These are phyloP conservation scores for Colletotrichum graminicola DNA, from an alignment of 2,329 filamentous ascomycete genomes.

Conservation along the genomic window DNA sequence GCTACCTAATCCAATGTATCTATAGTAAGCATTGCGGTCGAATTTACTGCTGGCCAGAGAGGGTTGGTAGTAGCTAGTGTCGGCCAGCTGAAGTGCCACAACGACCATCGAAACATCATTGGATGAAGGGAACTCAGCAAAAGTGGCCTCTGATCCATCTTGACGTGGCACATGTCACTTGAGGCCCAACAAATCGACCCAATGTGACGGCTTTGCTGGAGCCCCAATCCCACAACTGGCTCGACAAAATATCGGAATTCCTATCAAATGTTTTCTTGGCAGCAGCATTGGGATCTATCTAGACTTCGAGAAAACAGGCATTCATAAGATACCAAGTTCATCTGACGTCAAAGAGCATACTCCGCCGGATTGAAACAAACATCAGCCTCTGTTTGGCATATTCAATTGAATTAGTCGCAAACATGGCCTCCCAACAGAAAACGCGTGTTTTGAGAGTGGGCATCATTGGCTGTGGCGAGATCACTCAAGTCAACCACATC, in stretches of 20 bases:
- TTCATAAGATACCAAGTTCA: background rate
- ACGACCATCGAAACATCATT: conserved; percentile 20
- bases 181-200: conserved; percentile 14
- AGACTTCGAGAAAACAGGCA: background rate
- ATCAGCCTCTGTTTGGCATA: background rate
- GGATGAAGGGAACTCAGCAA: conserved; percentile 9
- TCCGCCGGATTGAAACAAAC: background rate
- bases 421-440: conserved; percentile 18
- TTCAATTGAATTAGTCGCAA: background rate
- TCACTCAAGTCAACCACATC: conserved; percentile 66
- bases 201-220: conserved; percentile 18
- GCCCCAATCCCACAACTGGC: background rate
- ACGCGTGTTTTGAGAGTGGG: conserved; percentile 50
- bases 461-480: conserved; percentile 62
- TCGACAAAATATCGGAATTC: background rate
- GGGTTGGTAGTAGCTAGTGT: background rate
- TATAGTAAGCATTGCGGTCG: background rate
- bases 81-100: background rate
- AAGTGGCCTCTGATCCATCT: conserved; percentile 16
- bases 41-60: conserved; percentile 17
- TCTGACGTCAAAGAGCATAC: background rate
- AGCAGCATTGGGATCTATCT: no score
- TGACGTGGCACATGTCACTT: conserved; percentile 12
- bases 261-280: background rate
- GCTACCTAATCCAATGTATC: no score